Conservation (phyloP, 2,329 filamentous ascomycete species). For the Talaromyces sp. region DNA sequence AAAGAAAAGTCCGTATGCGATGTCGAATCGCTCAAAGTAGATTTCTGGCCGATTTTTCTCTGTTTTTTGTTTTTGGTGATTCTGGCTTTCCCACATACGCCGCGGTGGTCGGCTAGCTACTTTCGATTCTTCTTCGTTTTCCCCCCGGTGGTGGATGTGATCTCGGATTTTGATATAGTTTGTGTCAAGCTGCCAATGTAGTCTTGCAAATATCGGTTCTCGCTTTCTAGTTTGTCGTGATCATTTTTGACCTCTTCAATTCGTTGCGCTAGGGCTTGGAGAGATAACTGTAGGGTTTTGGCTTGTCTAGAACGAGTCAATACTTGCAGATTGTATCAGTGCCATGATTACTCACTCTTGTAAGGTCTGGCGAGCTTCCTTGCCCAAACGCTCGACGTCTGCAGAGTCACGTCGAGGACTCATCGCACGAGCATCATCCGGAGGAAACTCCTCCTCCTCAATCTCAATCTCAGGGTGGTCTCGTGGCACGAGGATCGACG, state of each 20-base stretch:
- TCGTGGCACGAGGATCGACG: constrained; percentile 76
- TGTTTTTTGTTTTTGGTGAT: not conserved
- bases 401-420: constrained; percentile 87
- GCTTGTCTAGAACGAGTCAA: constrained; percentile 66
- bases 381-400: constrained; percentile 82
- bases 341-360: constrained; percentile 51
- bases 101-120: constrained; percentile 23
- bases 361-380: constrained; percentile 67
- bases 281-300: constrained; percentile 79
- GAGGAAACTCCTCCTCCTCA: constrained; percentile 71
- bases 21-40: constrained; percentile 29
- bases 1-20: constrained; percentile 10
- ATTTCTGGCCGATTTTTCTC: constrained; percentile 48
- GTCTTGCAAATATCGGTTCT: constrained; percentile 96
- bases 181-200: constrained; percentile 97
- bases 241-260: constrained; percentile 93
- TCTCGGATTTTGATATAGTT: constrained; percentile 57
- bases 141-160: constrained; percentile 50
- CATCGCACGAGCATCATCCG: constrained; percentile 90
- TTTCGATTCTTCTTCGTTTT: constrained; percentile 50
- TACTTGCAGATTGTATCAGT: not conserved
- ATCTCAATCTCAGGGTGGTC: constrained; percentile 72
- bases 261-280: constrained; percentile 84
- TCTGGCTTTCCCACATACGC: constrained; percentile 5
- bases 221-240: constrained; percentile 92